Conservation (phyloP, 352 stramenopile species). For the Lagenidium giganteum region DNA sequence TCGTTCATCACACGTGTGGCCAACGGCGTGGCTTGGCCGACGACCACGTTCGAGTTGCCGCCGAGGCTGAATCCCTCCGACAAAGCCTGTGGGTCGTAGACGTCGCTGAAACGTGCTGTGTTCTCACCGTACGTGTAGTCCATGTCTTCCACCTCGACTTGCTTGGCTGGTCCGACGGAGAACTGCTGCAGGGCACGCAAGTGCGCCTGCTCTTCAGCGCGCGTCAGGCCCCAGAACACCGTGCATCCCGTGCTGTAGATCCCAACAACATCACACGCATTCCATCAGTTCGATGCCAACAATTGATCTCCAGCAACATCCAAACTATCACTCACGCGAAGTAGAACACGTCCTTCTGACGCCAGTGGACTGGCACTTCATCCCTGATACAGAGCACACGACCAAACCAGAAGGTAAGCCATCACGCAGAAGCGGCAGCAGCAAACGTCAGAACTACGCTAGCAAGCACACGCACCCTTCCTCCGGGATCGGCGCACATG, state of each 20-base stretch:
- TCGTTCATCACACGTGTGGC: slow-evolving; percentile 80
- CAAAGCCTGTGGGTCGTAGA: too few relatives aligned
- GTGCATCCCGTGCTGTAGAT: slow-evolving; percentile 66
- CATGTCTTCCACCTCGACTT: slow-evolving; percentile 88
- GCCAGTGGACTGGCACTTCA: slow-evolving; percentile 36
- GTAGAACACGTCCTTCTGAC: slow-evolving; percentile 84
- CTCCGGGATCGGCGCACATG: slow-evolving; percentile 38
- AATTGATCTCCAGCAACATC: background rate
- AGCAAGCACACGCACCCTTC: slow-evolving; percentile 22
- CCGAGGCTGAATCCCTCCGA: too few relatives aligned
- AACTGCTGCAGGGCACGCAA: slow-evolving; percentile 52
- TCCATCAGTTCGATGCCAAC: background rate
- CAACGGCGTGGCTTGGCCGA: background rate
- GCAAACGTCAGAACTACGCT: too few relatives aligned
- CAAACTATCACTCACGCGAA: slow-evolving; percentile 49
- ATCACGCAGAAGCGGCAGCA: too few relatives aligned
- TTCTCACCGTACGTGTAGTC: slow-evolving; percentile 79
- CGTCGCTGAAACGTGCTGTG: slow-evolving; percentile 25
- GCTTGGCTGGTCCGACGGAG: slow-evolving; percentile 65
- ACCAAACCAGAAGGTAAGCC: too few relatives aligned
- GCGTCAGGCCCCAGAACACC: slow-evolving; percentile 87
- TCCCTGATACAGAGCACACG: slow-evolving; percentile 13
- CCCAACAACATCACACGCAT: background rate
- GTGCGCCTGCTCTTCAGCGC: slow-evolving; percentile 77
- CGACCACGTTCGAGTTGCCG: too few relatives aligned